These are phyloP conservation scores for Coprinopsis marcescibilis DNA, from an alignment of 768 basidiomycete genomes.

Conservation along the genomic window DNA sequence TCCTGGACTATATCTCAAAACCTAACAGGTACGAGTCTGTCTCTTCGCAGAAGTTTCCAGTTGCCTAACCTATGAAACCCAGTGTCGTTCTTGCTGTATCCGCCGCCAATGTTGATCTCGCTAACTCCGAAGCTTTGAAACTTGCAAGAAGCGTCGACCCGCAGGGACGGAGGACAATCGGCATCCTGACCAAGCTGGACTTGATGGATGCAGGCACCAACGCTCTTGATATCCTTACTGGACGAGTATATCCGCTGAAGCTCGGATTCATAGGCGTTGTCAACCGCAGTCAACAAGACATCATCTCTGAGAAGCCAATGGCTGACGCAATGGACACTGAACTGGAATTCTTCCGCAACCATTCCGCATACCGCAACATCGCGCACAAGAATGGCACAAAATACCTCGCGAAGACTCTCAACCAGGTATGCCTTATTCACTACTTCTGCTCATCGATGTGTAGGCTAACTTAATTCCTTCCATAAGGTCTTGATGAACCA, in stretches of 20 bases:
- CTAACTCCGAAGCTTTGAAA: slow-evolving; percentile 97
- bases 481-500: slow-evolving; percentile 87
- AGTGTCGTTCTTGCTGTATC: slow-evolving; percentile 97
- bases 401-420: slow-evolving; percentile 88
- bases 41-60: not conserved
- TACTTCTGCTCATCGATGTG: not conserved
- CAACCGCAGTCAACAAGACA: slow-evolving; percentile 96
- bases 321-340: slow-evolving; percentile 79
- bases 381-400: slow-evolving; percentile 97
- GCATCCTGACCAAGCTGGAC: slow-evolving; percentile 95
- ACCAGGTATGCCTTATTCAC: slow-evolving; percentile 57
- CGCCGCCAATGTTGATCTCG: slow-evolving; percentile 95
- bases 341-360: slow-evolving; percentile 84
- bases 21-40: slow-evolving; percentile 75
- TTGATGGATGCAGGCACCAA: slow-evolving; percentile 99
- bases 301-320: slow-evolving; percentile 84
- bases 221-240: slow-evolving; percentile 91
- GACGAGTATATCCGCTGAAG: slow-evolving; percentile 95
- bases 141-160: slow-evolving; percentile 94
- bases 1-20: slow-evolving; percentile 95
- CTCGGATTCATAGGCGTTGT: slow-evolving; percentile 98
- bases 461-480: not conserved
- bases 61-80: slow-evolving; percentile 3
- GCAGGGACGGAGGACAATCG: slow-evolving; percentile 93
- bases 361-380: slow-evolving; percentile 91